phyloP scores from a whole-genome alignment of 352 stramenopile species.

The Phytopythium aichiense region DNA sequence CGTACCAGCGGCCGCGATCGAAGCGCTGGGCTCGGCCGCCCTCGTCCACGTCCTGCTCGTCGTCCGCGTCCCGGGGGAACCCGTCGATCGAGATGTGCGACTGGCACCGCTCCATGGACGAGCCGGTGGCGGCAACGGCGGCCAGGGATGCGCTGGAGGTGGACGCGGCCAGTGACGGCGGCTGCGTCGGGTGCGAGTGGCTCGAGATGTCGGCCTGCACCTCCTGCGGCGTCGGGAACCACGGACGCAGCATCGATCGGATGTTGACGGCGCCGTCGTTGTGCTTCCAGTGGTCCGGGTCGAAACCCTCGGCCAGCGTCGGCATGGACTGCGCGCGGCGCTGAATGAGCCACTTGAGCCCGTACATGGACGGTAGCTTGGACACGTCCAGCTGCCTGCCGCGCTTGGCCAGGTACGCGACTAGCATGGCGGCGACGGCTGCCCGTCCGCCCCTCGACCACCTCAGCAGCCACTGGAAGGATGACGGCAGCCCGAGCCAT shows the following conservation, averaged over 20 bases:
- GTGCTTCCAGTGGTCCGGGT: conserved; percentile 53
- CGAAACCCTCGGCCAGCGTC: conserved; percentile 63
- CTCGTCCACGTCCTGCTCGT: conserved; percentile 15
- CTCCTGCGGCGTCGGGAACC: conserved; percentile 53
- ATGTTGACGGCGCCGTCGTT: conserved; percentile 79
- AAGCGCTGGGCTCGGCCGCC: conserved; percentile 22
- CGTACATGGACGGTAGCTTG: conserved; percentile 55
- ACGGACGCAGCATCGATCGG: conserved; percentile 60
- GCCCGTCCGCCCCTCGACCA: conserved; percentile 7
- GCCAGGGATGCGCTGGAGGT: conserved; percentile 33
- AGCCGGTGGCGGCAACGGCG: conserved; percentile 14
- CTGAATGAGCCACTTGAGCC: conserved; percentile 59
- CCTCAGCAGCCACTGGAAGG: conserved; percentile 3
- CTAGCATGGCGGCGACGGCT: conserved; percentile 16
- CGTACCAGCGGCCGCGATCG: conserved; percentile 67
- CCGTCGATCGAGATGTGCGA: conserved; percentile 77
- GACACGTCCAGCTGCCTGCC: conserved; percentile 53
- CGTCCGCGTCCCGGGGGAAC: conserved; percentile 39
- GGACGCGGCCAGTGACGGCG: conserved; percentile 32
- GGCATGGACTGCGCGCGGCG: conserved; percentile 40
- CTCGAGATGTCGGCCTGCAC: conserved; percentile 27
- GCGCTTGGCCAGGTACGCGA: conserved; percentile 23
- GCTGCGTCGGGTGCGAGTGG: conserved; percentile 13
- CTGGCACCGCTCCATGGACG: conserved; percentile 32
- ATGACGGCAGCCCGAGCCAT: conserved; percentile 4